These are phyloP conservation scores for Roridomyces roridus DNA, from an alignment of 768 basidiomycete species.

Conservation along the genomic window DNA sequence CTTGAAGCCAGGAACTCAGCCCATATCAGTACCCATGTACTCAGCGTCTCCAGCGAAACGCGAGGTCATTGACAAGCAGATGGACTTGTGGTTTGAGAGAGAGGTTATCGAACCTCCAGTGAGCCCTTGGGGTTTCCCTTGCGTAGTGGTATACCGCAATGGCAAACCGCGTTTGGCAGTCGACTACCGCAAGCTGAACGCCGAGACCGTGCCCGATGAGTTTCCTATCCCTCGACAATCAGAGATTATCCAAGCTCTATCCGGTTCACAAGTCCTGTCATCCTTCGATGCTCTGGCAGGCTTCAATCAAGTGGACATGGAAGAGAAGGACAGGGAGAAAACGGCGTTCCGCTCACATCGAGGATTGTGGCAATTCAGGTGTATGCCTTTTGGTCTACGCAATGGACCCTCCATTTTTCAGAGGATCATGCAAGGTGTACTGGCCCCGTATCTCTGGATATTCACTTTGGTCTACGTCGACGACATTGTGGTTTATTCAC, in stretches of 20 bases:
- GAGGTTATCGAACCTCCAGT: conserved; percentile 45
- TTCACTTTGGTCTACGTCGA: conserved; percentile 49
- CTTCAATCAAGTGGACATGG: conserved; percentile 45
- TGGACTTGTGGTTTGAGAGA: conserved; percentile 36
- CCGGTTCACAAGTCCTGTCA: conserved; percentile 36
- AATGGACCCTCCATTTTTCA: conserved; percentile 48
- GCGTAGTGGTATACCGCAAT: conserved; percentile 42
- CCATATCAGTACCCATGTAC: conserved; percentile 33
- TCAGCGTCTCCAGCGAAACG: conserved; percentile 32
- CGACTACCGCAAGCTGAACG: conserved; percentile 35
- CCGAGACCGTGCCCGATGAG: conserved; percentile 26
- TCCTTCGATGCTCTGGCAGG: conserved; percentile 42
- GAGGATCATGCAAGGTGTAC: conserved; percentile 42
- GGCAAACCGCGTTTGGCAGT: conserved; percentile 41
- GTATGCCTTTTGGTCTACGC: conserved; percentile 46
- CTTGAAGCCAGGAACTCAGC: conserved; percentile 29
- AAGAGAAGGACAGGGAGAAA: conserved; percentile 31
- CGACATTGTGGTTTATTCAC: conserved; percentile 43
- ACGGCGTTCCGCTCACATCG: conserved; percentile 44
- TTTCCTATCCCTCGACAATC: conserved; percentile 31
- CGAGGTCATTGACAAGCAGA: conserved; percentile 34
- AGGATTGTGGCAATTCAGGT: conserved; percentile 45
- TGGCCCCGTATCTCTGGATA: conserved; percentile 42
- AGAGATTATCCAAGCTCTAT: conserved; percentile 34
- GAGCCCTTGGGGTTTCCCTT: conserved; percentile 43